Base-by-base conservation (phyloP, 1,139 yeast species). In the Lodderomyces parapsilosis region DNA sequence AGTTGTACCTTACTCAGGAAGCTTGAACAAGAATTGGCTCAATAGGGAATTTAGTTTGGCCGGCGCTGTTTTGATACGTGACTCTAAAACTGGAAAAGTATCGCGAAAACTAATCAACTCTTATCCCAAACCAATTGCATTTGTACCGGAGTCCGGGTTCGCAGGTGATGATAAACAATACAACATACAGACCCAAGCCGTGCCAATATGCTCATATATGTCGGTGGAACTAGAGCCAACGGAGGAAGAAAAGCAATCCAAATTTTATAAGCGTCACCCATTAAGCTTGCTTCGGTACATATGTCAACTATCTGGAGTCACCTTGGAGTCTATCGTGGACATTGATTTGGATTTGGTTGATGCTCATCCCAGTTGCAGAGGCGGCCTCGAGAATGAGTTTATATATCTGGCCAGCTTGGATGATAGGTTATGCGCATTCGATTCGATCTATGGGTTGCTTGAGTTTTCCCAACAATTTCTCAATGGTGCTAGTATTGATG, bases 21-120 rank as follows among this genome's bases (percentile, higher is more conserved):
- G 81, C 1, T 61, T 81, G 51, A 69, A 71, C 36, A 68, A 71
- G 18, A 55, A 71, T 22, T 81, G 88, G 86, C 71, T 80, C 58
- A 86, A 81, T 58, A 69, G 89, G 60, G 89, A 83, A 57, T 70
- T 82, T 49, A 86, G 86, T 36, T 57, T 83, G 44, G 88, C 84
- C 41, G 89, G 89, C 24, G 66, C 81, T 43, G 66, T 83, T 15
- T 60, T 81, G 43, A 73, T 76, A 40, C 68, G 63, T 49, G 67
- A 58, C 38, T 11, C 36, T 2, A 30, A 49, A 3, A 66, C 65
- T 18, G 62, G 59, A 7, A 63, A 60, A 44, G 57, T 79, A 32
- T 58, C 56, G 8, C 62, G 77, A 19, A 68, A 65, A 43, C 61
- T 81, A 53, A 74, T 81, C 22, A 76, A 76, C 57, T 79, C 86